Conservation (phyloP, 2,329 filamentous ascomycete species). For the Colletotrichum noveboracense region DNA sequence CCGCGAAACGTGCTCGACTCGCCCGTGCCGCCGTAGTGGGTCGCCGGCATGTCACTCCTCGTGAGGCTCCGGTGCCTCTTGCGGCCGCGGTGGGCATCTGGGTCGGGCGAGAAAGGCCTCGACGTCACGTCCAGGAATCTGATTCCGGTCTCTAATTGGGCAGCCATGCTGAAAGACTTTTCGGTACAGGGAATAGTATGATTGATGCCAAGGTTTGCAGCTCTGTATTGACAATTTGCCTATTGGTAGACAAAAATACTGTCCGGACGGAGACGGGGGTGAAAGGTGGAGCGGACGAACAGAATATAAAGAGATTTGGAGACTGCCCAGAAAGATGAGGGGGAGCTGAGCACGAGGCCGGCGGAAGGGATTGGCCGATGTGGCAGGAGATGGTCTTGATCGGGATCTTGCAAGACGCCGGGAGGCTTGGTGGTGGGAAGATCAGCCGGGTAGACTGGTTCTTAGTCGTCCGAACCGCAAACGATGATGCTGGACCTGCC, state of each 20-base stretch:
- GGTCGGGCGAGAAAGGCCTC: slow-evolving; percentile 14
- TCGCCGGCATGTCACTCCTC: slow-evolving; percentile 33
- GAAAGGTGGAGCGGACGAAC: neutral
- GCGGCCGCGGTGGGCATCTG: slow-evolving; percentile 35
- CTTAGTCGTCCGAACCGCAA: neutral
- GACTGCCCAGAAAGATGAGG: neutral
- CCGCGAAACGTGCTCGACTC: slow-evolving; percentile 49
- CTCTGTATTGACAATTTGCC: neutral
- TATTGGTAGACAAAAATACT: neutral
- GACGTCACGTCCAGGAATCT: slow-evolving; percentile 3
- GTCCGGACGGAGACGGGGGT: neutral
- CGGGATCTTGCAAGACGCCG: slow-evolving; percentile 6
- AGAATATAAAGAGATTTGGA: neutral
- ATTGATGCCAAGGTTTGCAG: neutral
- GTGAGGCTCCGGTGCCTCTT: slow-evolving; percentile 44
- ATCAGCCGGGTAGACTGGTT: neutral
- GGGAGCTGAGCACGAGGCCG: neutral
- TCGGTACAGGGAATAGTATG: neutral
- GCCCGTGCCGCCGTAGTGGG: slow-evolving; percentile 41
- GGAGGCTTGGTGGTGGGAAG: neutral
- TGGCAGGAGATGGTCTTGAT: slow-evolving; percentile 5
- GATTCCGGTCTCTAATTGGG: slow-evolving; percentile 1
- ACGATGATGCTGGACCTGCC: neutral
- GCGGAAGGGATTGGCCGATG: neutral
- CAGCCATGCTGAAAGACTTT: neutral